Evolutionary conservation across 305 asterid species (phyloP), one percentile per base, ranked within the genome.

Genomic region (Ajuga reptans): DNA sequence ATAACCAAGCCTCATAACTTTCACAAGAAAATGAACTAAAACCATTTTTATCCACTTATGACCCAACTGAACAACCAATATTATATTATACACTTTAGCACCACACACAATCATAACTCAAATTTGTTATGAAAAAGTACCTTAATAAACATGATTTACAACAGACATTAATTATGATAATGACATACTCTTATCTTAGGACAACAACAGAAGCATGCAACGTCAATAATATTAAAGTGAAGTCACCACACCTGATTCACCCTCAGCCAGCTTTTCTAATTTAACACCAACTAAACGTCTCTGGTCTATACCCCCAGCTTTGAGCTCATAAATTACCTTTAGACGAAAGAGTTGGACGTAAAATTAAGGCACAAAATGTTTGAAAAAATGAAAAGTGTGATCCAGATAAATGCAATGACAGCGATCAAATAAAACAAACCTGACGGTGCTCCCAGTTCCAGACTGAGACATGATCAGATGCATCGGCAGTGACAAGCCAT

Each of bases 381-480:
- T 17, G 10, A 17, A 5, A 16, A 4, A 16, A 16, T 36, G 10
- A 16, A 15, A 5, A 16, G 4, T 36, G 4, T 27, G 7, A 36
- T 8, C 37, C 4, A 59, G 4, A 36, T 11, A 18, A 55, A 11
- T 21, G 11, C 4, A 51, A 12, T 7, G 0, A 9, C 12, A 17
- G 8, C 3, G 17, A 34, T 11, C 1, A 4, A 43, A 39, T 1
- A 39, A 53, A 5, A 24, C 5, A 58, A 53, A 90, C 98, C 97
- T 90, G 98, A 31, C 89, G 95, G 75, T 92, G 95, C 17, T 92
- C 97, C 98, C 98, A 92, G 79, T 92, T 92, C 98, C 97, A 92
- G 51, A 92, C 97, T 68, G 98, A 92, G 59, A 92, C 97, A 60
- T 92, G 96, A 83, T 92, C 98, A 58, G 97, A 87, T 8, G 89